Base-by-base conservation (phyloP, 179 eudicot genomes). In the Drosera spatulata region DNA sequence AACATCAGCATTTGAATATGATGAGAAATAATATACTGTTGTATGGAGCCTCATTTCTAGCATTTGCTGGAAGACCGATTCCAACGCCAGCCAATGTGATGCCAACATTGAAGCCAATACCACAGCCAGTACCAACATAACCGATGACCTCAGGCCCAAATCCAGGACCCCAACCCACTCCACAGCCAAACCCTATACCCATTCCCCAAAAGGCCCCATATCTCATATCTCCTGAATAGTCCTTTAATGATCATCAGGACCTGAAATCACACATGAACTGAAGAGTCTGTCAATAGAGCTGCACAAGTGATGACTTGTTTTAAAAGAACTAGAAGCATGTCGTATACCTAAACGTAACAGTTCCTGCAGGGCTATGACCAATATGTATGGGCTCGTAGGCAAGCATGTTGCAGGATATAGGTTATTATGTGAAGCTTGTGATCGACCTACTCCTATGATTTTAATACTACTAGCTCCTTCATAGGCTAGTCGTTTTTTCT, bases 81-180 rank as follows among this genome's bases (percentile, higher is more conserved):
- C 99, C 99, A 61, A 88, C 12, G 63, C 99, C 99, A 55, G 88
- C 91, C 33, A 93, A 59, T 47, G 97, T 89, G 68, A 93, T 70
- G 59, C 99, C 99, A 56, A 93, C 85, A 61, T 76, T 89, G 67
- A 93, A 86, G 52, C 99, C 99, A 63, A 78, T 67, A 57, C 99
- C 99, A 80, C 99, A 93, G 41, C 99, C 99, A 57, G 99, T 84
- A 63, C 99, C 99, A 63, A 93, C 97, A 74, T 89, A 89, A 60
- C 97, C 99, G 61, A 93, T 65, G 48, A 85, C 97, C 72, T 93
- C 99, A 66, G 95, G 99, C 37, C 99, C 99, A 72, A 94, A 94
- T n/a, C 99, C 99, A 56, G 99, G 97, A 41, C 99, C 99, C 99
- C 99, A 94, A 14, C 99, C 99, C 51, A 94, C 85, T 41, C 99